Base-by-base conservation (phyloP, 78 protist genomes). In the Cavenderia fasciculata region DNA sequence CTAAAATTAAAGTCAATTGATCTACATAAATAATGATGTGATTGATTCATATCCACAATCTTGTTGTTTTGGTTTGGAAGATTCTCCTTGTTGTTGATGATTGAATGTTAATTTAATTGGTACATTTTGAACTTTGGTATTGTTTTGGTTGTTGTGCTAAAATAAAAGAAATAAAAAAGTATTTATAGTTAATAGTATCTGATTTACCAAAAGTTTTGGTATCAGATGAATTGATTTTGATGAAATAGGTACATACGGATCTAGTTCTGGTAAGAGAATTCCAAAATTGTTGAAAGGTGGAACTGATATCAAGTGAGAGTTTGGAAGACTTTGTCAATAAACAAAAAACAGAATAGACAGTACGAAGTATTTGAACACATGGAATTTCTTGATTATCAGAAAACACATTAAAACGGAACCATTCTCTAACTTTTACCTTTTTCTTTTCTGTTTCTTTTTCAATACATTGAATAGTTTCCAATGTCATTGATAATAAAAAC, bases 321-420 rank as follows among this genome's bases (percentile, higher is more conserved):
- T 21, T 31, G 7, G 51, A 54, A 10, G 52, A 65, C 43, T 68
- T 68, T 65, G 68, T 38, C 23, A 79, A 43, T 43, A 36, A 14
- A 31, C 77, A 68, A 43, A 79, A 79, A 43, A 62, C 47, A 31
- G 89, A 79, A 16, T 29, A 79, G 29, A 79, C 61, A 1, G 89
- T 79, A 56, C 89, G 44, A 0, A 79, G 41, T 18, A 79, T 33
- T 1, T 21, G 25, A 19, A 33, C 23, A 1, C n/a, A 8, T 36
- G 21, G 51, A 29, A 79, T 52, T 1, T 62, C 36, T 23, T 49
- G n/a, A 54, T 79, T 51, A 3, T 31, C 29, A 2, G 51, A 54
- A 43, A 79, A 79, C 89, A 75, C 65, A 23, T 79, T 11, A 21
- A 3, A 14, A 2, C 25, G n/a, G 31, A 79, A 79, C 89, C 89